Conservation (phyloP, 768 basidiomycete genomes). For the Lactarius hatsudake region DNA sequence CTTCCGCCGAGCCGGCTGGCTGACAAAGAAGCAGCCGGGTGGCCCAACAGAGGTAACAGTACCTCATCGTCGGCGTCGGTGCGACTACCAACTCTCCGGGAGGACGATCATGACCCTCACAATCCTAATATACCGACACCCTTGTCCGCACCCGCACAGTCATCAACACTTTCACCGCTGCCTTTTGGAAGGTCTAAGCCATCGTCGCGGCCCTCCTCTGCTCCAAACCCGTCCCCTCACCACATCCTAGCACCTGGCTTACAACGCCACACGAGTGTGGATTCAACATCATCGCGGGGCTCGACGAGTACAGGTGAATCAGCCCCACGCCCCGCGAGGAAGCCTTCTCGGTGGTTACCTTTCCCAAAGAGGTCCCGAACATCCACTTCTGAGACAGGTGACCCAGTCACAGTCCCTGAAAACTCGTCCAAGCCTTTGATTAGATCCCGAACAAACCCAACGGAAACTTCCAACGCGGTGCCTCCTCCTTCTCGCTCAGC, state of each 20-base stretch:
- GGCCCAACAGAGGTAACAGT: not conserved
- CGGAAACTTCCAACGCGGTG: not conserved
- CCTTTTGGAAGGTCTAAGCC: not conserved
- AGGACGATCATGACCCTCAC: not conserved
- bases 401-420: not conserved
- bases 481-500: not conserved
- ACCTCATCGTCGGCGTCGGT: not conserved
- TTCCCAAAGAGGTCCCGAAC: conserved; percentile 3
- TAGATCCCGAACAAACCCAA: not conserved
- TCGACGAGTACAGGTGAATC: not conserved
- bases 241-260: not conserved
- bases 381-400: not conserved
- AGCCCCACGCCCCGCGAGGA: not conserved
- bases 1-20: not conserved
- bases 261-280: not conserved
- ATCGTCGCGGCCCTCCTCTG: not conserved
- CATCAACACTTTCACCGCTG: not conserved
- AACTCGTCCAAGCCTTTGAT: not conserved
- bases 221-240: not conserved
- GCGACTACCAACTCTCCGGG: conserved; percentile 14
- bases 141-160: not conserved
- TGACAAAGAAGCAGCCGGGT: not conserved
- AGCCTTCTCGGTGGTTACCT: not conserved
- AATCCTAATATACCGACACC: not conserved
- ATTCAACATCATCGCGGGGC: conserved; percentile 4